Conservation (phyloP, 2,329 filamentous ascomycete genomes). For the Cladosporium oxysporum region DNA sequence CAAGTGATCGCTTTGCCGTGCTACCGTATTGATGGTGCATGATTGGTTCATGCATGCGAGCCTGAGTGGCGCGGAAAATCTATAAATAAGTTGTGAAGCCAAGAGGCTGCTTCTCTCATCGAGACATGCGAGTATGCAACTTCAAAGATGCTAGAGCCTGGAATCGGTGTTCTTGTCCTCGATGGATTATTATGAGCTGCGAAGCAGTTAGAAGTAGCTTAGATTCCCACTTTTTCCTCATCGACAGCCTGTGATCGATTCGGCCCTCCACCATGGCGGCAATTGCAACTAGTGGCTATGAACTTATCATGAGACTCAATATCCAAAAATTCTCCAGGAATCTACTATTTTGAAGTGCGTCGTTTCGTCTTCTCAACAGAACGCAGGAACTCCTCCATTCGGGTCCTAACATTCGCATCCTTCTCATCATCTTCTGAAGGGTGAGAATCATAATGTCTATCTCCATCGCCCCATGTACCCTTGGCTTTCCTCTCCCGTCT, state of each 20-base stretch:
- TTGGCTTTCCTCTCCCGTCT: not conserved
- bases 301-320: not conserved
- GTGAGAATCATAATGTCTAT: not conserved
- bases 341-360: not conserved
- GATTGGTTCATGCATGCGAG: not conserved
- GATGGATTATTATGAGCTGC: not conserved
- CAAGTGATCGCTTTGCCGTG: not conserved
- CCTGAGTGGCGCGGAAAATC: not conserved
- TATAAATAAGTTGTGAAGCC: not conserved
- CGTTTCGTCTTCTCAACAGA: not conserved
- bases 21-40: too few species aligned
- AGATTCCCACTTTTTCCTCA: too few species aligned
- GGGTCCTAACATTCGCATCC: not conserved
- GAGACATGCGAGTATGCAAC: too few species aligned
- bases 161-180: too few species aligned
- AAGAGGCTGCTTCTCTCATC: not conserved
- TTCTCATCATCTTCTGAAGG: not conserved
- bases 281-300: not conserved
- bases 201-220: not conserved
- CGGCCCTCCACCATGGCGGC: not conserved
- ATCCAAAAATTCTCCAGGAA: not conserved
- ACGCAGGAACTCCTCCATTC: not conserved
- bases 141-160: too few species aligned
- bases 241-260: not conserved
- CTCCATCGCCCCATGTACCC: not conserved